Base-by-base conservation (phyloP, 768 basidiomycete species). In the Panus rudis region DNA sequence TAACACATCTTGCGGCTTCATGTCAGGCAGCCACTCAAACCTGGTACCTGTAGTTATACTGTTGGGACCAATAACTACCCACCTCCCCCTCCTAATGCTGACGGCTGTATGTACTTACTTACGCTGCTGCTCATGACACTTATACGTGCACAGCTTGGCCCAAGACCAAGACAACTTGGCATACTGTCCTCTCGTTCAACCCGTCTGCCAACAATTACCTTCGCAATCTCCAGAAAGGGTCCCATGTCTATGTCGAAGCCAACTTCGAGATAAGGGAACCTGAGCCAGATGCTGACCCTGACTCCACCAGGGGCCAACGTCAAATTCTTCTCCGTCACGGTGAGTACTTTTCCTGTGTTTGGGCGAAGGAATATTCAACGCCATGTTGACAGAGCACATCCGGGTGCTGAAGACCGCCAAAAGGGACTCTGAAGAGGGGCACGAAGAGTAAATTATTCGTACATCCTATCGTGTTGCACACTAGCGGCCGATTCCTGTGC, bases 251-350 rank as follows among this genome's bases (percentile, higher is more conserved):
- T 48, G 88, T 87, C 26, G 90, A 93, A 60, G 81, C 88, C 22
- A 71, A 68, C 51, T 90, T 74, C 48, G 87, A 90, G 60, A 61
- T 91, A 19, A 76, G 81, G 28, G 84, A 90, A 46, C 75, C 87
- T 7, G 82, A 84, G 30, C 61, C 71, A 5, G 70, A 65, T 28
- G 76, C 84, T 11, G 84, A 88, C 40, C 70, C 84, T 2, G 63
- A 72, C 39, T 76, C 84, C 1, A 75, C 81, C 23, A 71, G 78
- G 42, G 83, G 79, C 1, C 87, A 89, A 57, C 79, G 85, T 24
- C 87, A 90, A 59, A 83, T 92, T 42, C 84, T 89, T 63, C 70
- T 92, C 30, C 71, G 76, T 56, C 89, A 92, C 50, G 87, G 90
- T 87, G 47, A 30, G 75, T 49, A 14, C 26, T 17, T 11, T 23